A percentile compares a stretch with the other conserved stretches of the same genome.
phyloP scores from a whole-genome alignment of 768 basidiomycete genomes.

The Roridomyces roridus region DNA sequence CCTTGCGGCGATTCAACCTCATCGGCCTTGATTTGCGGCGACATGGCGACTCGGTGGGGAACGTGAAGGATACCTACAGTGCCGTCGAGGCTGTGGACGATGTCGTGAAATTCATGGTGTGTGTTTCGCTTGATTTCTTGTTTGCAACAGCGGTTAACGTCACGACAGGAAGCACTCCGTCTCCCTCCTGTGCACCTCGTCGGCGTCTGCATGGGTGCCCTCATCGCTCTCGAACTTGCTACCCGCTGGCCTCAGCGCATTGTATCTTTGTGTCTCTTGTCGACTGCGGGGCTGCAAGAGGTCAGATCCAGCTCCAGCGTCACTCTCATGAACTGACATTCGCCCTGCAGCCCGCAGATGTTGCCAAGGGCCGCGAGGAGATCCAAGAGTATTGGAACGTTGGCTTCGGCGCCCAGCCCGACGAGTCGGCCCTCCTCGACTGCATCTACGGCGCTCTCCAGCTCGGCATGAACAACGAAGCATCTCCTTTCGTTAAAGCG shows the following conservation, averaged over 20 bases:
- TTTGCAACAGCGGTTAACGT: too few species aligned
- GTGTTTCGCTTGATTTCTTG: neutral
- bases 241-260: conserved; percentile 27
- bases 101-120: conserved; percentile 33
- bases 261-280: conserved; percentile 32
- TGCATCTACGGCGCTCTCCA: conserved; percentile 22
- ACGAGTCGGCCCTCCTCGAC: conserved; percentile 16
- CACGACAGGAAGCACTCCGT: conserved; percentile 33
- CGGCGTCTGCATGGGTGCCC: conserved; percentile 32
- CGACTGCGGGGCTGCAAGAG: conserved; percentile 32
- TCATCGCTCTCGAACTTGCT: conserved; percentile 32
- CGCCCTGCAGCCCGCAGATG: too few species aligned
- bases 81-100: conserved; percentile 35
- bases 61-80: conserved; percentile 24
- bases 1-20: conserved; percentile 34
- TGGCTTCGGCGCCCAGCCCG: neutral
- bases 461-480: conserved; percentile 22
- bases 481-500: too few species aligned
- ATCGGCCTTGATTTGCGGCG: conserved; percentile 33
- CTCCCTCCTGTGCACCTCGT: conserved; percentile 36
- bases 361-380: too few species aligned
- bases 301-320: too few species aligned
- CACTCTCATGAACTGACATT: too few species aligned
- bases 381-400: too few species aligned
- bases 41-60: conserved; percentile 32